Evolutionary conservation across 225 moss, liverwort and hornwort genomes (phyloP).

Genomic region (Neckera pumila): DNA sequence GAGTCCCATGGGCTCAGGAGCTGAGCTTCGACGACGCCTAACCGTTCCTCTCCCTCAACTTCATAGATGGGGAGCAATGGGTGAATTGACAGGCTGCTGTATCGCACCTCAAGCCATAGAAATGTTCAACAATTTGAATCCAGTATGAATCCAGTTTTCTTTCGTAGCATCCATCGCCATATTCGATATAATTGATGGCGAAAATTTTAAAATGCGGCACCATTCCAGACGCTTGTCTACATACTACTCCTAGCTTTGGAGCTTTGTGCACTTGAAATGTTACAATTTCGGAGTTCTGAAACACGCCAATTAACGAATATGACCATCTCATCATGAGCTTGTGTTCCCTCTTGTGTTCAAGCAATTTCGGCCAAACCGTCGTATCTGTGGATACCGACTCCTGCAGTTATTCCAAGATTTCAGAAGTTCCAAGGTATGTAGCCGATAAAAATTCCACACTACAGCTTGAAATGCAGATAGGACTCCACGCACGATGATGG

Average conservation of each 20-base stretch:
- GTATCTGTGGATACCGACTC: background rate
- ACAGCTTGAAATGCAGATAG: background rate
- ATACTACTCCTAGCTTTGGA: no score
- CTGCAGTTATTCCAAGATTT: background rate
- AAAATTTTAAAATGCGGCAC: background rate
- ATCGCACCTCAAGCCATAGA: background rate
- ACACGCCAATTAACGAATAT: background rate
- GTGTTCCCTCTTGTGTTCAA: background rate
- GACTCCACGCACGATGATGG: background rate
- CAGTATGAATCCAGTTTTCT: background rate
- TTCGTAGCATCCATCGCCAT: background rate
- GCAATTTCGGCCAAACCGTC: background rate
- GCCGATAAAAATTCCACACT: background rate
- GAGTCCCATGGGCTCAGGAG: slow-evolving; percentile 3
- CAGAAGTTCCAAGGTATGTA: background rate
- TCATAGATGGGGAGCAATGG: slow-evolving; percentile 5
- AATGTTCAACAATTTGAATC: background rate
- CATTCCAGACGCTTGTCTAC: background rate
- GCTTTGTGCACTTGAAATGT: background rate
- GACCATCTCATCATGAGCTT: background rate
- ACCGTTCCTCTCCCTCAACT: slow-evolving; percentile 10
- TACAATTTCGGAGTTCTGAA: background rate
- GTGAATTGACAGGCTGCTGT: background rate
- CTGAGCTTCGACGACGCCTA: slow-evolving; percentile 12
- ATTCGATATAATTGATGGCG: background rate